These are phyloP conservation scores for Capsicum chinense DNA, from an alignment of 257 asterid genomes.

Conservation along the genomic window DNA sequence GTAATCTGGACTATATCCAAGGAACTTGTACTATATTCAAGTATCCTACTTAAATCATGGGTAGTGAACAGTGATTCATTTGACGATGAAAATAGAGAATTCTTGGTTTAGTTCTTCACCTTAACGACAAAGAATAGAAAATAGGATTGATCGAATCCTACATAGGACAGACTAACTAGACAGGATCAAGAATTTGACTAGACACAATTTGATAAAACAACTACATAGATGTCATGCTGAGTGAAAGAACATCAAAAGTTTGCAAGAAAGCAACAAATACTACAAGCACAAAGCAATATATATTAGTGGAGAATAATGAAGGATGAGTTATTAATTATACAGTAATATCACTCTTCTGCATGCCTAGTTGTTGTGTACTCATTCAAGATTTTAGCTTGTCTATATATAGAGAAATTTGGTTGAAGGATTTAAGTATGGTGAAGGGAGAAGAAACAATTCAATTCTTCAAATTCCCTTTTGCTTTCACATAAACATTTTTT, in stretches of 20 bases:
- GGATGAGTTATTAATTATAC: conserved; percentile 1
- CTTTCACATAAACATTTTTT: conserved; percentile 10
- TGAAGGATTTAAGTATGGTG: background rate
- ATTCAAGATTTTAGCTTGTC: background rate
- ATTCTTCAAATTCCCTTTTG: background rate
- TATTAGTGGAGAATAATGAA: background rate
- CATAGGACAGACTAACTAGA: background rate
- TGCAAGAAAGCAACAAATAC: background rate
- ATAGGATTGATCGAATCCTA: background rate
- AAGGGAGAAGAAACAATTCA: background rate
- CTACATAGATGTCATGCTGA: background rate
- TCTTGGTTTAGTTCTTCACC: background rate
- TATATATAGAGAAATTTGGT: conserved; percentile 2
- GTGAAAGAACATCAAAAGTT: background rate
- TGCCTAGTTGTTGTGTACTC: background rate
- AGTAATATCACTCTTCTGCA: background rate
- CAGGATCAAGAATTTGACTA: too few relatives aligned
- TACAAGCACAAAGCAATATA: too few relatives aligned
- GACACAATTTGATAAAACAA: background rate
- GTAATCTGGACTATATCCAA: background rate
- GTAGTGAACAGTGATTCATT: background rate
- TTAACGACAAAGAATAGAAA: background rate
- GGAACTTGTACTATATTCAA: too few relatives aligned
- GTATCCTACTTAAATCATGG: background rate
- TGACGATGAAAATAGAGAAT: background rate